These are phyloP conservation scores for Salinomyces thailandicus DNA, from an alignment of 2,329 filamentous ascomycete species.

Conservation along the genomic window DNA sequence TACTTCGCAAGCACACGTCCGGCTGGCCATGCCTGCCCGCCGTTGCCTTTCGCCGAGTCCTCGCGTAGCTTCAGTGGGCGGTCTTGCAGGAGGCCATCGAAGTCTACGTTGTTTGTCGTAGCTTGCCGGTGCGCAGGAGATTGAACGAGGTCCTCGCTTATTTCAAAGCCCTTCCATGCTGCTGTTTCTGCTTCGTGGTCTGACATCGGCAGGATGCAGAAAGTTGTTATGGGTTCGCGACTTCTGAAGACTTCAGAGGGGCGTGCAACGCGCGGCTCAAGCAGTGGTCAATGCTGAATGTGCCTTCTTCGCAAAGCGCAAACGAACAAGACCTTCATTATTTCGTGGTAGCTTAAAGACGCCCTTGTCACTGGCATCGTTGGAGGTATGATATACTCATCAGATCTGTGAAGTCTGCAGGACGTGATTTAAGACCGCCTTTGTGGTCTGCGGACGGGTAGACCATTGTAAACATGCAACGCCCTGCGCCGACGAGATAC, in stretches of 20 bases:
- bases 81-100: conserved; percentile 59
- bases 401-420: too few species aligned
- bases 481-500: too few species aligned
- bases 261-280: neutral
- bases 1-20: conserved; percentile 83
- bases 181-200: conserved; percentile 3
- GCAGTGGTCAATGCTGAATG: neutral
- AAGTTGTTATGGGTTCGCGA: too few species aligned
- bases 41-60: conserved; percentile 78
- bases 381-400: too few species aligned
- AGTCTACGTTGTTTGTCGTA: conserved; percentile 45
- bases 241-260: neutral
- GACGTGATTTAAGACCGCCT: too few species aligned
- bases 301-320: too few species aligned
- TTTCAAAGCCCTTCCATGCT: conserved; percentile 19
- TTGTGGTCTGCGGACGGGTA: too few species aligned
- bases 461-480: too few species aligned
- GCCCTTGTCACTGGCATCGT: too few species aligned
- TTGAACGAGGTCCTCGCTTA: conserved; percentile 48
- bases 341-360: too few species aligned
- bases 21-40: conserved; percentile 88
- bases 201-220: conserved; percentile 1
- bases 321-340: too few species aligned
- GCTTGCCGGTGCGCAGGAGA: conserved; percentile 43
- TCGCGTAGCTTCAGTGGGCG: conserved; percentile 67